Conservation (phyloP, 1,284 basidiomycete genomes). For the Malassezia pachydermatis region DNA sequence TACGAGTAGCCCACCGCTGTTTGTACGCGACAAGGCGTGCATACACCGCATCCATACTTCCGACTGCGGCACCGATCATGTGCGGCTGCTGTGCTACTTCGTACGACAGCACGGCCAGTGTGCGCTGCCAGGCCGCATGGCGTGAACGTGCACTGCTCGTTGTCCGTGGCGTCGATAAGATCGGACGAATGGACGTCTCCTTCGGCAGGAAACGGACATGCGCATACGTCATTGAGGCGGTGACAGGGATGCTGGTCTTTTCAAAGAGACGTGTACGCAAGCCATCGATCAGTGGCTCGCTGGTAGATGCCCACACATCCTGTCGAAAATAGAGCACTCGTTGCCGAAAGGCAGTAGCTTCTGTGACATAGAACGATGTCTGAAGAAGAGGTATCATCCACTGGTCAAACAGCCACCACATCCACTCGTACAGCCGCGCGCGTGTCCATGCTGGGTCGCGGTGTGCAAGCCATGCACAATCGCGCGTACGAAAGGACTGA, state of each 20-base stretch:
- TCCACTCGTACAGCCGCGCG: constrained; percentile 65
- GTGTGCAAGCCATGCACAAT: constrained; percentile 66
- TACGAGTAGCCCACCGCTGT: background rate
- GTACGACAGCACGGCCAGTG: constrained; percentile 49
- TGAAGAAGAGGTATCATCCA: constrained; percentile 70
- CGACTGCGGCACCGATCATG: constrained; percentile 29
- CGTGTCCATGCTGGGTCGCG: constrained; percentile 58
- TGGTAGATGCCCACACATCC: constrained; percentile 75
- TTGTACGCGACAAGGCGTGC: constrained; percentile 23
- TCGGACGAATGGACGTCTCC: constrained; percentile 83
- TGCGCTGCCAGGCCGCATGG: constrained; percentile 69
- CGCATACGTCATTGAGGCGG: constrained; percentile 60
- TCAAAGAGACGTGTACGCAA: constrained; percentile 54
- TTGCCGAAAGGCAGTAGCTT: constrained; percentile 77
- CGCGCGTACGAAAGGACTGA: constrained; percentile 65
- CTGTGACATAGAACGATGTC: constrained; percentile 89
- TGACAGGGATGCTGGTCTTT: constrained; percentile 13
- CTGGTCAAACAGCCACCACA: constrained; percentile 85
- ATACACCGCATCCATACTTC: constrained; percentile 50
- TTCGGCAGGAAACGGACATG: constrained; percentile 85
- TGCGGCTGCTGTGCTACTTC: constrained; percentile 22
- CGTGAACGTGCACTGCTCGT: constrained; percentile 55
- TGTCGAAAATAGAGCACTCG: constrained; percentile 83
- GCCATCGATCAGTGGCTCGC: constrained; percentile 65
- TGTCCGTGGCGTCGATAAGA: constrained; percentile 78